Evolutionary conservation across 306 rosid species (phyloP).

Genomic region (Urtica urens): DNA sequence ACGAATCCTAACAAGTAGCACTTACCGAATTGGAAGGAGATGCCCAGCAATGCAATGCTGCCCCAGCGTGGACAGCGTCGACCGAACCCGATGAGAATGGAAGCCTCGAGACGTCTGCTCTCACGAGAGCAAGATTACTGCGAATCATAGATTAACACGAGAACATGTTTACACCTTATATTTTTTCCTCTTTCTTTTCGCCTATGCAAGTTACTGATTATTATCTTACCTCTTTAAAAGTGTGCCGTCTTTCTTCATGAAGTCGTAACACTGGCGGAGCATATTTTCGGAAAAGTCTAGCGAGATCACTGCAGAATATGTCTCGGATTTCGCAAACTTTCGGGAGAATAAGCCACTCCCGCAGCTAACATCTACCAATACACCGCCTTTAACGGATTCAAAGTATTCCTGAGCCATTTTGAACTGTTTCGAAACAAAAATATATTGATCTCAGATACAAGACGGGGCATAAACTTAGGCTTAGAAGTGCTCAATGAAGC

Average conservation of each 20-base stretch:
- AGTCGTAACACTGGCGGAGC: conserved; percentile 81
- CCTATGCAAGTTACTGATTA: no score
- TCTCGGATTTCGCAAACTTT: conserved; percentile 63
- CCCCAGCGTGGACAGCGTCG: conserved; percentile 95
- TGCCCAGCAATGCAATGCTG: conserved; percentile 96
- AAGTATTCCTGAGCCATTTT: conserved; percentile 83
- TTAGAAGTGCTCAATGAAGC: neutral
- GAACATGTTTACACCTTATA: no score
- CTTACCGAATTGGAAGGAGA: conserved; percentile 95
- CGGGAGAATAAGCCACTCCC: conserved; percentile 90
- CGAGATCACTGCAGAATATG: conserved; percentile 63
- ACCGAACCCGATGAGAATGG: conserved; percentile 76
- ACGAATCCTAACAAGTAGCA: conserved; percentile 12
- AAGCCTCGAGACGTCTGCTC: conserved; percentile 95
- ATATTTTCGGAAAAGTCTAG: conserved; percentile 91
- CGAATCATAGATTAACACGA: conserved; percentile 25
- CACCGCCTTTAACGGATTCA: conserved; percentile 60
- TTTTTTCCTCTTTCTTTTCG: neutral
- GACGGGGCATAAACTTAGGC: neutral
- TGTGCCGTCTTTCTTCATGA: conserved; percentile 55
- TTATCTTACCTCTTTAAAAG: conserved; percentile 37
- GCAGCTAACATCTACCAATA: conserved; percentile 78
- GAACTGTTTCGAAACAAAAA: conserved; percentile 39
- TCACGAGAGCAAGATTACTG: conserved; percentile 90
- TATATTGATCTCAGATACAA: no score